Evolutionary conservation across 2,329 filamentous ascomycete genomes (phyloP).

Genomic region (Acrodontium crateriforme): DNA sequence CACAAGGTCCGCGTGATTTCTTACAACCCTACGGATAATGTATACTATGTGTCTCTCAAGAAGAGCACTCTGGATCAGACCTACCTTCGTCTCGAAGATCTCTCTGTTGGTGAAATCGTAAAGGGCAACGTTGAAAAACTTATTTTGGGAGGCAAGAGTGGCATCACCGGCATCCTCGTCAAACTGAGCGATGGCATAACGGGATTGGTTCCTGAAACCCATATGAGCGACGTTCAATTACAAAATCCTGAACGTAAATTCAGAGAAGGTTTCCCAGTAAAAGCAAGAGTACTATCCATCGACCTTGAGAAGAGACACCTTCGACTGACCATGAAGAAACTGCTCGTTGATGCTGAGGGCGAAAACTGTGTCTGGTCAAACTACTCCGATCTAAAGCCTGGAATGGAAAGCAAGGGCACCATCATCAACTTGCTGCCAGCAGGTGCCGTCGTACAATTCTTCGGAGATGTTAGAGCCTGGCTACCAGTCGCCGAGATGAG

Average conservation of each 20-base stretch:
- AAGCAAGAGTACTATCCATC: conserved; percentile 70
- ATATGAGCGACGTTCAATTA: conserved; percentile 75
- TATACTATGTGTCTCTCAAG: conserved; percentile 77
- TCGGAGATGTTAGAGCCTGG: conserved; percentile 69
- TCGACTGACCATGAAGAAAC: conserved; percentile 86
- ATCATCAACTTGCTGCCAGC: conserved; percentile 65
- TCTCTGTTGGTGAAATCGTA: conserved; percentile 66
- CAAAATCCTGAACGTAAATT: conserved; percentile 96
- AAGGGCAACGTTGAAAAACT: conserved; percentile 77
- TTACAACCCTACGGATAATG: conserved; percentile 74
- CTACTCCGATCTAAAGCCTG: conserved; percentile 59
- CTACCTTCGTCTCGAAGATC: conserved; percentile 83
- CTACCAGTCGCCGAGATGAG: conserved; percentile 95
- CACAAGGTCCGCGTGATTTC: conserved; percentile 74
- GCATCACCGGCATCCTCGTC: conserved; percentile 68
- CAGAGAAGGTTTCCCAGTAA: conserved; percentile 70
- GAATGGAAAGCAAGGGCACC: conserved; percentile 71
- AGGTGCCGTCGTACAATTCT: conserved; percentile 88
- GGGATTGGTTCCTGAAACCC: conserved; percentile 76
- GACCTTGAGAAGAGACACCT: conserved; percentile 64
- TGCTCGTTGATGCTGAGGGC: conserved; percentile 60
- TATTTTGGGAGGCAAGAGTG: conserved; percentile 61
- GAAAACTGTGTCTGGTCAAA: conserved; percentile 66
- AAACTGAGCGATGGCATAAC: conserved; percentile 75
- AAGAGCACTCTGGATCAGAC: conserved; percentile 69